These are phyloP conservation scores for Penicillium mononematosum DNA, from an alignment of 495 filamentous ascomycete species.

Conservation along the genomic window DNA sequence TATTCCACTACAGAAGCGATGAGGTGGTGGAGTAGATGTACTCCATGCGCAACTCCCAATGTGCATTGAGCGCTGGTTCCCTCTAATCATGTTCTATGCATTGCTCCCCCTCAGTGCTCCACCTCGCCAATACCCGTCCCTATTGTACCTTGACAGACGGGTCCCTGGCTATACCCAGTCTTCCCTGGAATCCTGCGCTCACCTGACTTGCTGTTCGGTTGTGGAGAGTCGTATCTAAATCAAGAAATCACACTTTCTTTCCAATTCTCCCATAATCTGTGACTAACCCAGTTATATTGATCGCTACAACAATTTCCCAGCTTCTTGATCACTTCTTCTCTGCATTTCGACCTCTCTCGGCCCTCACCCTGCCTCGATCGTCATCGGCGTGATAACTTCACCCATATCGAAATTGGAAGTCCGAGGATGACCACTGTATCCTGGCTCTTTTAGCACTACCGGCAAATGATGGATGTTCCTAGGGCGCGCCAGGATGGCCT, in stretches of 20 bases:
- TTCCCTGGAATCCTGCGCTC: constrained; percentile 8
- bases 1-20: constrained; percentile 1
- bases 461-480: constrained; percentile 20
- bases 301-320: background rate
- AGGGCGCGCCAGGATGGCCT: constrained; percentile 7
- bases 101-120: constrained; percentile 18
- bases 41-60: constrained; percentile 12
- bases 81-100: constrained; percentile 19
- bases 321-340: constrained; percentile 10
- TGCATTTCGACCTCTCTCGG: background rate
- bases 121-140: constrained; percentile 13
- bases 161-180: background rate
- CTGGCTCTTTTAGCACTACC: constrained; percentile 7
- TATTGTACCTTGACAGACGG: constrained; percentile 17
- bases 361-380: background rate
- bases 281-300: background rate
- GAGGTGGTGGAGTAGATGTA: constrained; percentile 20
- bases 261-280: background rate
- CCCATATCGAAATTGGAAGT: constrained; percentile 29
- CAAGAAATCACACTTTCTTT: constrained; percentile 14
- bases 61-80: constrained; percentile 6
- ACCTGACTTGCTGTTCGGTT: constrained; percentile 9
- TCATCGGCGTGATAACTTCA: constrained; percentile 6
- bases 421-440: constrained; percentile 20
- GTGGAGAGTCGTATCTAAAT: constrained; percentile 12